phyloP scores from a whole-genome alignment of 2,329 filamentous ascomycete species.

The Hortaea werneckii region DNA sequence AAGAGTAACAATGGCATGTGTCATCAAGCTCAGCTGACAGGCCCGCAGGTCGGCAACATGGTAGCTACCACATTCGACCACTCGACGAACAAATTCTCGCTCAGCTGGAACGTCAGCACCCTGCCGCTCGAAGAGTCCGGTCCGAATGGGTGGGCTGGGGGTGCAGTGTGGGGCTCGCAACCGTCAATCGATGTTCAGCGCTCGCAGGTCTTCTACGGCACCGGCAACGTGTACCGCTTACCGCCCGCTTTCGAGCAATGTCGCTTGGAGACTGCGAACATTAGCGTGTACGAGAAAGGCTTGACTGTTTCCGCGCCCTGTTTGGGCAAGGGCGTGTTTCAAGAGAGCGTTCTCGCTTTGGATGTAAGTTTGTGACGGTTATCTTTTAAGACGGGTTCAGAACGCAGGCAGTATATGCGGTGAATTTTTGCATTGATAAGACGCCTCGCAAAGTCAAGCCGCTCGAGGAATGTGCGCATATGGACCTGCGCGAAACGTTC shows the following conservation, averaged over 20 bases:
- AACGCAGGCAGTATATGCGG: too few species aligned
- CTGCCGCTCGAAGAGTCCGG: background rate
- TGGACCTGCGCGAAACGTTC: too few species aligned
- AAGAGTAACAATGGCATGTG: too few species aligned
- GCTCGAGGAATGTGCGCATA: too few species aligned
- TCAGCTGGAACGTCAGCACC: background rate
- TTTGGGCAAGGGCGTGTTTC: background rate
- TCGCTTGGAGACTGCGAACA: background rate
- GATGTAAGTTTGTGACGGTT: background rate
- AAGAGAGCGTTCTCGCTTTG: background rate
- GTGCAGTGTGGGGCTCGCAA: background rate
- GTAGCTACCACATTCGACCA: background rate
- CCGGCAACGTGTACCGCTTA: background rate
- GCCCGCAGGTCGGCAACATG: background rate
- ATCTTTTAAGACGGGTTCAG: background rate
- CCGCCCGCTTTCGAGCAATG: background rate
- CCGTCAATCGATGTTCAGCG: background rate
- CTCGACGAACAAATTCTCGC: background rate
- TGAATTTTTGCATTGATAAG: too few species aligned
- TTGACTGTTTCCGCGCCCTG: background rate
- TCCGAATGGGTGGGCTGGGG: background rate
- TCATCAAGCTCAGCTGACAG: too few species aligned
- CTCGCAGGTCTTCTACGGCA: background rate
- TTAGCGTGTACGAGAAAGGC: background rate
- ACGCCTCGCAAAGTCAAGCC: too few species aligned